phyloP scores from a whole-genome alignment of 2,329 filamentous ascomycete genomes.

The Daldinia eschscholtzii region DNA sequence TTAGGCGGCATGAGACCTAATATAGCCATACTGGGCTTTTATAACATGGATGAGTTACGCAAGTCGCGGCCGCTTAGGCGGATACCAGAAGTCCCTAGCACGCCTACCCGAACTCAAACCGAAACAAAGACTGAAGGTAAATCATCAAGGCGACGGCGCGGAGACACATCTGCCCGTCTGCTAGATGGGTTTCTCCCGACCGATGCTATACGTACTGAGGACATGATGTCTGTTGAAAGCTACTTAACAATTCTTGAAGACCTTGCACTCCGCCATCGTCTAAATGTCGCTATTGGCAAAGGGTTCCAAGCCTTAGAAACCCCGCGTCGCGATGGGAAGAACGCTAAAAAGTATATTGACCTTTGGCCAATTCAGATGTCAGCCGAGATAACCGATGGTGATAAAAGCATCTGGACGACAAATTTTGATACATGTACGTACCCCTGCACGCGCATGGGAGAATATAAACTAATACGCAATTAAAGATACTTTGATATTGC shows the following conservation, averaged over 20 bases:
- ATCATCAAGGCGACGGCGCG: constrained; percentile 56
- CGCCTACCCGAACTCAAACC: constrained; percentile 53
- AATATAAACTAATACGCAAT: constrained; percentile 34
- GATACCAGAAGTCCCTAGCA: constrained; percentile 64
- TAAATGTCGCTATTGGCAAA: constrained; percentile 87
- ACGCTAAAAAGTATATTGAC: constrained; percentile 83
- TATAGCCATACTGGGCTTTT: constrained; percentile 84
- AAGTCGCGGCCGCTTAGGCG: constrained; percentile 68
- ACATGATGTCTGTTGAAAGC: constrained; percentile 75
- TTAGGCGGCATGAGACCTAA: constrained; percentile 91
- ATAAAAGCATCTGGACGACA: constrained; percentile 79
- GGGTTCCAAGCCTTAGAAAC: constrained; percentile 83
- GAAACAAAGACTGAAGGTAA: constrained; percentile 52
- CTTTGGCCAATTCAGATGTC: constrained; percentile 96
- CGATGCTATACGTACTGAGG: constrained; percentile 76
- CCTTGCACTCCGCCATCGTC: constrained; percentile 78
- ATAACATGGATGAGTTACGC: constrained; percentile 82
- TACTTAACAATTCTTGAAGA: constrained; percentile 90
- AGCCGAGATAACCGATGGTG: constrained; percentile 78
- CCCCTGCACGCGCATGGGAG: not conserved
- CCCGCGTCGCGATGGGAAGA: constrained; percentile 68
- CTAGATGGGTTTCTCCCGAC: constrained; percentile 74
- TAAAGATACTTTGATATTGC: constrained; percentile 80
- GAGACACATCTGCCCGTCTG: constrained; percentile 68
- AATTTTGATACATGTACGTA: constrained; percentile 89